Evolutionary conservation across 176 grass and related monocot species (phyloP).

Genomic region (Oryza nivara): DNA sequence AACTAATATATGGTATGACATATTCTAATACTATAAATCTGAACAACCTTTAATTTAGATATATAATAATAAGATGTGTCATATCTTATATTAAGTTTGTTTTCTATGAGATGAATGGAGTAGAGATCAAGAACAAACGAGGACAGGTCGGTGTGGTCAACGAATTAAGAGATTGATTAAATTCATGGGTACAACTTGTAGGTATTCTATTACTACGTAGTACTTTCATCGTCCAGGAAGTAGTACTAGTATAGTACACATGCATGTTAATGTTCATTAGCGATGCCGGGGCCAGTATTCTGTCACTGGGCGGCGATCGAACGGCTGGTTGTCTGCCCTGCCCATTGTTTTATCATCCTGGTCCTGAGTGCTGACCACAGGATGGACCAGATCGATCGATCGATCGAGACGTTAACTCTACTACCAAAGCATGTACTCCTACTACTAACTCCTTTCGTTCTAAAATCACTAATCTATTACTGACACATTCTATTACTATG

Average conservation of each 20-base stretch:
- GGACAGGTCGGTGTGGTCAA: too few relatives aligned
- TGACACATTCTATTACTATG: too few relatives aligned
- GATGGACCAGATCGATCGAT: slow-evolving; percentile 22
- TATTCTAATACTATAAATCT: too few relatives aligned
- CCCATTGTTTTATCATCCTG: background rate
- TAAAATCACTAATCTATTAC: too few relatives aligned
- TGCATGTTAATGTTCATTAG: background rate
- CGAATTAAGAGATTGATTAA: too few relatives aligned
- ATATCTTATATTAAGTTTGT: too few relatives aligned
- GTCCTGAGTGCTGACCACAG: background rate
- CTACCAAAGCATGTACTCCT: background rate
- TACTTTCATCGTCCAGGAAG: background rate
- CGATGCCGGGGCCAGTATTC: background rate
- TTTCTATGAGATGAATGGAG: too few relatives aligned
- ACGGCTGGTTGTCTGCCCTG: slow-evolving; percentile 29
- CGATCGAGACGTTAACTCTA: slow-evolving; percentile 6
- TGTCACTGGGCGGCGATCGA: slow-evolving; percentile 35
- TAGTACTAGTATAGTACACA: background rate
- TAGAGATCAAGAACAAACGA: too few relatives aligned
- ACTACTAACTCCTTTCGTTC: too few relatives aligned
- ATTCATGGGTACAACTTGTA: background rate
- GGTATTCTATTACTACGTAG: background rate
- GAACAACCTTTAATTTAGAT: too few relatives aligned
- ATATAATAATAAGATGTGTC: too few relatives aligned
- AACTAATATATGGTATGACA: too few relatives aligned